Evolutionary conservation across 148 eudicot species (phyloP).

Genomic region (Camellia japonica): DNA sequence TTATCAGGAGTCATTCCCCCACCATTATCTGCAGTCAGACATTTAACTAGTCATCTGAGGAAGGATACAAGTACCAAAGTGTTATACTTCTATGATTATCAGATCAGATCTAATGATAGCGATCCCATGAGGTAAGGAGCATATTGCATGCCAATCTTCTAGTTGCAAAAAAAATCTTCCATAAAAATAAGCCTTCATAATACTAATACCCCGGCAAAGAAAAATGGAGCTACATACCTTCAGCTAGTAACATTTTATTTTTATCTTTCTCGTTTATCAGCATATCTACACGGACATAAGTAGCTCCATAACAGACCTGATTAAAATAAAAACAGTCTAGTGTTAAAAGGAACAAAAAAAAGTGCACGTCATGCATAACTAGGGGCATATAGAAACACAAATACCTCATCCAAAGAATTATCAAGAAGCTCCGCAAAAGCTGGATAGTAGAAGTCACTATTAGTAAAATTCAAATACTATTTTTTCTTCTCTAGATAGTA

Average conservation of each 20-base stretch:
- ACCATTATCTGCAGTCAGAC: constrained; percentile 56
- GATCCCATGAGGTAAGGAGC: neutral
- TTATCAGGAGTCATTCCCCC: constrained; percentile 79
- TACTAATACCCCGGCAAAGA: neutral
- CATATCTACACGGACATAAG: constrained; percentile 58
- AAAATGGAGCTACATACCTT: constrained; percentile 40
- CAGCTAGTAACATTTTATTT: constrained; percentile 59
- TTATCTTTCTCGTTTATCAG: constrained; percentile 40
- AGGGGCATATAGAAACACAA: neutral
- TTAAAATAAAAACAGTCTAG: neutral
- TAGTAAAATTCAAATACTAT: neutral
- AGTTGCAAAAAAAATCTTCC: neutral
- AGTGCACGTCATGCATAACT: neutral
- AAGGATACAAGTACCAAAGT: no score
- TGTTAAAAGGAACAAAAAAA: neutral
- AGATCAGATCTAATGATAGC: neutral
- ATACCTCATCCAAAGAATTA: constrained; percentile 75
- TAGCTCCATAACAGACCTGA: constrained; percentile 64
- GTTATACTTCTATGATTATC: no score
- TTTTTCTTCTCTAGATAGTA: neutral
- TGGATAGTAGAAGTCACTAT: constrained; percentile 20
- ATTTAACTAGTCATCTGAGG: neutral
- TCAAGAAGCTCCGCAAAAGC: constrained; percentile 84
- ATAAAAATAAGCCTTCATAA: neutral
- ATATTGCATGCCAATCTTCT: neutral